These are phyloP conservation scores for Medicago lupulina DNA, from an alignment of 306 rosid genomes.

Conservation along the genomic window DNA sequence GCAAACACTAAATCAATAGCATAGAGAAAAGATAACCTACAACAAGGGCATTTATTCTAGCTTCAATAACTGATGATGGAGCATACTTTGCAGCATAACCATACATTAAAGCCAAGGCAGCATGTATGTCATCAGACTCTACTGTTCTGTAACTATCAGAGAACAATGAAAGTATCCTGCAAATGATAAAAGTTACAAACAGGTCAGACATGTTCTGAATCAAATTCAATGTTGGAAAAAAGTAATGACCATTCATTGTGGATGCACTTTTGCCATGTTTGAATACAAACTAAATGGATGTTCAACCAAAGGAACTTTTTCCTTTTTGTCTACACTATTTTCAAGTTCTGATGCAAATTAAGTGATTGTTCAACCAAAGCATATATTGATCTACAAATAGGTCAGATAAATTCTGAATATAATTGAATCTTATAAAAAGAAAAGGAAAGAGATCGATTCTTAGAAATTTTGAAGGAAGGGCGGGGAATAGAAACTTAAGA, in stretches of 20 bases:
- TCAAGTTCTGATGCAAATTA: conserved; percentile 26
- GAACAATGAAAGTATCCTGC: conserved; percentile 88
- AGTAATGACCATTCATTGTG: conserved; percentile 9
- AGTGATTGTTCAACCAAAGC: conserved; percentile 10
- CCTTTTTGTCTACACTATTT: conserved; percentile 4
- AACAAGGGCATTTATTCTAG: conserved; percentile 95
- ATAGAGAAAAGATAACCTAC: conserved; percentile 66
- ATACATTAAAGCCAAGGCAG: conserved; percentile 98
- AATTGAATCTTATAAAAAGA: conserved; percentile 18
- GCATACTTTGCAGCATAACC: conserved; percentile 99
- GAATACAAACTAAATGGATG: conserved; percentile 29
- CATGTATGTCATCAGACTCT: conserved; percentile 94
- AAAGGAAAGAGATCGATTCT: conserved; percentile 15
- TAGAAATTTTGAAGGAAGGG: conserved; percentile 17
- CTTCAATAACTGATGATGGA: conserved; percentile 97
- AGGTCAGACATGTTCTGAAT: conserved; percentile 37
- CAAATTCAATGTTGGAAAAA: conserved; percentile 29
- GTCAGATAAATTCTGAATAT: conserved; percentile 6
- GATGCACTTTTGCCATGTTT: conserved; percentile 31
- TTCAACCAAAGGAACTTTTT: conserved; percentile 29
- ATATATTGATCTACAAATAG: conserved; percentile 19
- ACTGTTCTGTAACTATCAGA: conserved; percentile 81
- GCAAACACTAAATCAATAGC: conserved; percentile 12
- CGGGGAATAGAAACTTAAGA: conserved; percentile 9
- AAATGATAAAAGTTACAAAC: conserved; percentile 47